Evolutionary conservation across 371 early-diverging fungal genomes (phyloP), one percentile per base, ranked within the genome.

Genomic region (Mucor indicus): DNA sequence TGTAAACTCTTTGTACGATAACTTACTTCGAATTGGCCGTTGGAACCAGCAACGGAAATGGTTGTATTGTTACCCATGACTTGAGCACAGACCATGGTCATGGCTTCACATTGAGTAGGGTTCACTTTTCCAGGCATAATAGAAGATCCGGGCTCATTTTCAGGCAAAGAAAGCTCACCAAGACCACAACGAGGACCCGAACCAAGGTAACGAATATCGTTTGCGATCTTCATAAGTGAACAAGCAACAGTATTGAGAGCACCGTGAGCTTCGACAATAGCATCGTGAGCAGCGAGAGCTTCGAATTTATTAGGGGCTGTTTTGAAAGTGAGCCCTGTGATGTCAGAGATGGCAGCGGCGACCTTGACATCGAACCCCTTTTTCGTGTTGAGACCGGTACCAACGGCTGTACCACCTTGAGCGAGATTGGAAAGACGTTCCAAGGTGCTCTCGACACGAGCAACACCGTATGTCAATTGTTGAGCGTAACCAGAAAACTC

Each of bases 101-200:
- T 80, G 25, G 93, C 90, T 69, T 93, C 93, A 71, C 91, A 91
- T 69, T 93, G 93, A 11, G 93, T 93, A 44, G 93, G 93, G 64
- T 93, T 93, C 37, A 92, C 91, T 74, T 93, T 93, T 52, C 93
- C 93, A 38, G 93, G 93, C 93, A 92, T 92, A 63, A 93, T 93
- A 37, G 89, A 88, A 33, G 89, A 88, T 45, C 94, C 94, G 24
- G 94, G 94, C 69, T 93, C 94, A 65, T 93, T 93, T 57, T 91
- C 92, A 20, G 94, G 94, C 37, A 93, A 74, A 27, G 64, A 63
- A 22, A 93, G 76, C 60, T 93, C 94, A 42, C 92, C 93, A 10
- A 93, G 74, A 43, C 94, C 94, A 64, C 92, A 93, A 35, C 94
- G 85, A 25, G 94, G 94, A 12, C 94, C 94, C 13, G 90, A 90